Evolutionary conservation across 768 basidiomycete genomes (phyloP).

Genomic region (Hygrocybe punicea): DNA sequence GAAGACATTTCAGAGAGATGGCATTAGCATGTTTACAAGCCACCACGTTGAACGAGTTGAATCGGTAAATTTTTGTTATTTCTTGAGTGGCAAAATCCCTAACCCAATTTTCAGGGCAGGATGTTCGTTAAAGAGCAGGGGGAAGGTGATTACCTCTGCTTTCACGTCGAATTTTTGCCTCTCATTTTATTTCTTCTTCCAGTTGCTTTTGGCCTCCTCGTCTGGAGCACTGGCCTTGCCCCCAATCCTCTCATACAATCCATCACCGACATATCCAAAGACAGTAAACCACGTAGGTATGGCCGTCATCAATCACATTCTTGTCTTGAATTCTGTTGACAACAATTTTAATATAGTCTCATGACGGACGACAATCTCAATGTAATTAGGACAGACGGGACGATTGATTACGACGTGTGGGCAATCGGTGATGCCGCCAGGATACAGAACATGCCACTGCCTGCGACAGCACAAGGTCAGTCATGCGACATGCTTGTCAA

Average conservation of each 20-base stretch:
- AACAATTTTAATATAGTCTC: slow-evolving; percentile 23
- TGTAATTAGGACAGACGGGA: slow-evolving; percentile 51
- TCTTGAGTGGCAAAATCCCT: not conserved
- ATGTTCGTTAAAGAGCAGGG: slow-evolving; percentile 70
- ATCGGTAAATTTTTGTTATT: slow-evolving; percentile 36
- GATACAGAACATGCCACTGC: slow-evolving; percentile 55
- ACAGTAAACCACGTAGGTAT: slow-evolving; percentile 55
- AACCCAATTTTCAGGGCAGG: slow-evolving; percentile 43
- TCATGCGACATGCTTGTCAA: no score
- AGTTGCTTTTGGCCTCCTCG: slow-evolving; percentile 80
- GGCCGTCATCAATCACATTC: slow-evolving; percentile 1
- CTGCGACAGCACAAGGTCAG: slow-evolving; percentile 80
- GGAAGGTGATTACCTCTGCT: slow-evolving; percentile 48
- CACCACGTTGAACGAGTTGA: slow-evolving; percentile 73
- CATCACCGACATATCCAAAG: slow-evolving; percentile 57
- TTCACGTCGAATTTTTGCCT: slow-evolving; percentile 6
- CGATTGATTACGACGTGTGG: slow-evolving; percentile 65
- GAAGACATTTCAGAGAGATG: slow-evolving; percentile 68
- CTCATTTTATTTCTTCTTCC: slow-evolving; percentile 6
- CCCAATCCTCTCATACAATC: slow-evolving; percentile 74
- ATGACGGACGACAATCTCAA: slow-evolving; percentile 59
- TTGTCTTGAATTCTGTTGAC: not conserved
- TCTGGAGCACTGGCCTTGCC: slow-evolving; percentile 85
- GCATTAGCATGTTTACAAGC: slow-evolving; percentile 66
- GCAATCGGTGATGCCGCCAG: slow-evolving; percentile 78